Evolutionary conservation across 805 yeast species (phyloP), one percentile per base, ranked within the genome.

Genomic region (Brettanomyces custersianus): DNA sequence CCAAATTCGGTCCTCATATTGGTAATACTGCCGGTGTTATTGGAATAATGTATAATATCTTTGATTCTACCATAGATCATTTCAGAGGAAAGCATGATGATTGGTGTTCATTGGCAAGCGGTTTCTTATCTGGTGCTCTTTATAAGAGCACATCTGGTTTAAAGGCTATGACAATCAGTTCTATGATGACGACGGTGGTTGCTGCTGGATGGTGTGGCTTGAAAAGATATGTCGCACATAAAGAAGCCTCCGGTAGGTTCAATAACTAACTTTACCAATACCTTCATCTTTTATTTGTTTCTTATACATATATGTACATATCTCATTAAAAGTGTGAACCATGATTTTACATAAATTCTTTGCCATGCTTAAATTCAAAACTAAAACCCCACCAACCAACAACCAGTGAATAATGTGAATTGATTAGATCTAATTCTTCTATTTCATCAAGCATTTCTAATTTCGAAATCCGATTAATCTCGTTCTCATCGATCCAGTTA

Each of bases 1-100:
- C 98, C 28, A 82, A 86, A 54, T 78, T 95, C 59, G 98, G 98
- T 41, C 98, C 98, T 17, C 90, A 76, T 60, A 63, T 90, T 54
- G 98, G 97, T 49, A 92, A 92, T 66, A 78, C 81, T 36, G 94
- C 95, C 12, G 98, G 96, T 65, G 94, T 87, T 16, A 69, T 92
- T 48, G 96, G 96, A 18, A 63, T 92, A 50, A 72, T 82, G 45
- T 92, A 92, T 64, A 92, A 92, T 64, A 59, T 90, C 46, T 68
- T 85, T 47, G 88, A 87, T 61, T 75, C 92, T 20, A 56, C 80
- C 9, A 66, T 92, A 45, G 97, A 85, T 59, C 69, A 72, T 29
- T 55, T 79, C 37, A 80, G 96, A 63, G 96, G 94, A 36, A 74
- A 77, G 59, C 96, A 90, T 59, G 97, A 90, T 61, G 80, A 80